Conservation (phyloP, 2,329 filamentous ascomycete species). For the Penicillium frequentans region DNA sequence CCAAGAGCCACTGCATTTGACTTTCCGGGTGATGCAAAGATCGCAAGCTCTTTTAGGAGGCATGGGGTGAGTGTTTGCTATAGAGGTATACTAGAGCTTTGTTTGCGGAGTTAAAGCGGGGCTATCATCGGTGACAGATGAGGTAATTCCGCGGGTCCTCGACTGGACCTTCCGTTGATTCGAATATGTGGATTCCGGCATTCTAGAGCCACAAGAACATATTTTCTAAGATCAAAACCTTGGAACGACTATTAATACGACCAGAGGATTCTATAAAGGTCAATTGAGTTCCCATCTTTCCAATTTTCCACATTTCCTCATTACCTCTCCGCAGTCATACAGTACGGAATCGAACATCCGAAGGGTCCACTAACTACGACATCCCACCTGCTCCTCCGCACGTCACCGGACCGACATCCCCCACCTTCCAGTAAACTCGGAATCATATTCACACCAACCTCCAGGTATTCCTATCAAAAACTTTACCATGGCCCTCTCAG, state of each 20-base stretch:
- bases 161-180: conserved; percentile 2
- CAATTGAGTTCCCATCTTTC: background rate
- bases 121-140: background rate
- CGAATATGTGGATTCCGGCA: background rate
- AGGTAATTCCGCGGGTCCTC: background rate
- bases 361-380: background rate
- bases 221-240: background rate
- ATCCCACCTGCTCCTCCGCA: background rate
- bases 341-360: background rate
- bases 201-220: background rate
- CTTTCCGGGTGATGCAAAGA: conserved; percentile 31
- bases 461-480: background rate
- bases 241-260: background rate
- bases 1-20: conserved; percentile 30
- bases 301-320: background rate
- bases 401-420: background rate
- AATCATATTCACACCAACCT: background rate
- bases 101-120: background rate
- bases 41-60: conserved; percentile 32
- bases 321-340: background rate
- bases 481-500: conserved; percentile 28
- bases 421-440: background rate
- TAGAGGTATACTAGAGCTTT: background rate
- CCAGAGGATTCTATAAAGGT: background rate
- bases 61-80: background rate